phyloP scores from a whole-genome alignment of 208 protist genomes.

The Vickermania spadyakhi region DNA sequence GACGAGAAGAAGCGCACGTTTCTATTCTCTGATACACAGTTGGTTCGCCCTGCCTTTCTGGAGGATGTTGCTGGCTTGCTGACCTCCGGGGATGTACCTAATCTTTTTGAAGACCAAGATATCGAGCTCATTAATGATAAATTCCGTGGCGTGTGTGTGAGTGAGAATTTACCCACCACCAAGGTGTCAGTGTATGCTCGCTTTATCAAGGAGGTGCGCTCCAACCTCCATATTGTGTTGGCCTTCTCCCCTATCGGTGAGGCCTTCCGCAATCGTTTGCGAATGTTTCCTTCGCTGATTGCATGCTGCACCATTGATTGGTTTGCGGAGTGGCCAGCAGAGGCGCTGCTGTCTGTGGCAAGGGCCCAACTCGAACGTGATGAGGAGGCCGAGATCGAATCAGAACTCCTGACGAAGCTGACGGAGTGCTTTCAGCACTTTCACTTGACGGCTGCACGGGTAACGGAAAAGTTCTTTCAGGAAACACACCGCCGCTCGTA shows the following conservation, averaged over 20 bases:
- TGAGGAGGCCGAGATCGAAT: neutral
- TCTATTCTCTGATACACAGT: constrained; percentile 96
- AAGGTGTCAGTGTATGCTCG: constrained; percentile 94
- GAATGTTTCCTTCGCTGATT: constrained; percentile 96
- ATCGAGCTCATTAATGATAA: constrained; percentile 93
- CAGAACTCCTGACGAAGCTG: constrained; percentile 22
- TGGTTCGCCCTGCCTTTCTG: constrained; percentile 94
- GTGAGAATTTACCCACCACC: constrained; percentile 86
- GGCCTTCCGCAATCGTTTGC: constrained; percentile 91
- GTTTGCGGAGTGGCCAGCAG: constrained; percentile 95
- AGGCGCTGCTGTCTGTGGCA: constrained; percentile 93
- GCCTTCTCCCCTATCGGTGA: constrained; percentile 95
- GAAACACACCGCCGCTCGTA: constrained; percentile 93
- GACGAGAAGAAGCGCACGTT: constrained; percentile 95
- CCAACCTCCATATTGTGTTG: constrained; percentile 94
- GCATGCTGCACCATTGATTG: constrained; percentile 98
- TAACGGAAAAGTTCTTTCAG: constrained; percentile 87
- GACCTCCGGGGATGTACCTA: constrained; percentile 95
- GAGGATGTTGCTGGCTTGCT: constrained; percentile 97
- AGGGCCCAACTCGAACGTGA: constrained; percentile 42
- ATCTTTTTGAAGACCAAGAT: constrained; percentile 95
- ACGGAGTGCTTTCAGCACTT: constrained; percentile 88
- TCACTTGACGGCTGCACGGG: constrained; percentile 83
- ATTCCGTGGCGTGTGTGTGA: constrained; percentile 88
- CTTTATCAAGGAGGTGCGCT: constrained; percentile 91